Percentiles rank a stretch among this genome's conserved stretches.
phyloP scores from a whole-genome alignment of 176 grass and related monocot species.

The Luzula sylvatica region DNA sequence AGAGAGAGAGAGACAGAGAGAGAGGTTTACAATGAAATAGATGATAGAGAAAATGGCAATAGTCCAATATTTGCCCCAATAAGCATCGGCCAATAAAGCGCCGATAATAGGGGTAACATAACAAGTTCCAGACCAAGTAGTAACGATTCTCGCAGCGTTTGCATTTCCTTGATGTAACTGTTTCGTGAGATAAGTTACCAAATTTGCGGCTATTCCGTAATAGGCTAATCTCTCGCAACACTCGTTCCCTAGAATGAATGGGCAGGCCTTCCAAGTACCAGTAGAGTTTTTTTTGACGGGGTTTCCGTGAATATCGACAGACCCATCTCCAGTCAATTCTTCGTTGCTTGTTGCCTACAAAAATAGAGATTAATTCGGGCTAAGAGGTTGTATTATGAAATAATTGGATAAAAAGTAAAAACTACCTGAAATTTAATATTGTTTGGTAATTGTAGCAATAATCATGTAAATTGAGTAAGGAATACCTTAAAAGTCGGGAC shows the following conservation, averaged over 20 bases:
- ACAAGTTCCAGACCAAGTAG: conserved; percentile 50
- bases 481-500: no score
- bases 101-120: conserved; percentile 50
- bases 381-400: no score
- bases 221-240: conserved; percentile 45
- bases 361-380: no score
- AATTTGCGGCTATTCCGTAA: conserved; percentile 42
- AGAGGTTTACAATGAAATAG: conserved; percentile 35
- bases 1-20: conserved; percentile 3
- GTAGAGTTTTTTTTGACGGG: conserved; percentile 11
- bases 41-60: conserved; percentile 32
- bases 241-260: conserved; percentile 35
- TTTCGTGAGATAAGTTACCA: conserved; percentile 55
- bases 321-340: conserved; percentile 26
- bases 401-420: no score
- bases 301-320: conserved; percentile 22
- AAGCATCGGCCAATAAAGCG: conserved; percentile 65
- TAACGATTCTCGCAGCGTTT: conserved; percentile 37
- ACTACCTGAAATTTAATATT: no score
- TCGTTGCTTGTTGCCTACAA: neutral
- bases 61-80: conserved; percentile 45
- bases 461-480: no score
- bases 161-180: conserved; percentile 42
- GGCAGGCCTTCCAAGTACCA: conserved; percentile 29
- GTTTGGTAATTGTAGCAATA: no score